Percentiles rank a stretch among this genome's conserved stretches.
phyloP scores from a whole-genome alignment of 495 filamentous ascomycete species.

The Aspergillus asperescens region DNA sequence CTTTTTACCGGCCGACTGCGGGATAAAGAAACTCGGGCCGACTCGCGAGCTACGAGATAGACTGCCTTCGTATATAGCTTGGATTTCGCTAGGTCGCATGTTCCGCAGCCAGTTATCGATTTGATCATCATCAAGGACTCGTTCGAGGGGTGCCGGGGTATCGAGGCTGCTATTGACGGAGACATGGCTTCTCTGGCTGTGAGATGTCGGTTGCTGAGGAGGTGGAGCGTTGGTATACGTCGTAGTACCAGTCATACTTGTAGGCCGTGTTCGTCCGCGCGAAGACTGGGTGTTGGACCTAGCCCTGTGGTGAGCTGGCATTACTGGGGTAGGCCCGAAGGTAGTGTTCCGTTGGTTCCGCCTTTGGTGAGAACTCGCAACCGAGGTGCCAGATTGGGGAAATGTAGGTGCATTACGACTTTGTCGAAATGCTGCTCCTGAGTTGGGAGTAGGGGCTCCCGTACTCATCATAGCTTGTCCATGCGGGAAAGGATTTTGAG shows the following conservation, averaged over 20 bases:
- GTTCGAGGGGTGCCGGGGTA: too few species aligned
- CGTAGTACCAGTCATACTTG: not conserved
- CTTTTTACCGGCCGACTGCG: not conserved
- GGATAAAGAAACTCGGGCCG: not conserved
- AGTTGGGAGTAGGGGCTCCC: not conserved
- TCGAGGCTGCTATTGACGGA: not conserved
- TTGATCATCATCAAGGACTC: not conserved
- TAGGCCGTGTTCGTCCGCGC: slow-evolving; percentile 8
- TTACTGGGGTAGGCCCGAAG: not conserved
- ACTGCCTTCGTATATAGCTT: slow-evolving; percentile 9
- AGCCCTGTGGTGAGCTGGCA: not conserved
- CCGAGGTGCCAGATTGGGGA: slow-evolving; percentile 9
- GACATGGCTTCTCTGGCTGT: not conserved
- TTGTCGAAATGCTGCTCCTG: not conserved
- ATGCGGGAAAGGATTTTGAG: not conserved
- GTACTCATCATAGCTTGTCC: not conserved
- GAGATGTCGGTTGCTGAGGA: not conserved
- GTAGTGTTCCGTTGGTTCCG: slow-evolving; percentile 12
- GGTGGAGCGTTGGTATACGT: not conserved
- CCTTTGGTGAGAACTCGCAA: slow-evolving; percentile 9
- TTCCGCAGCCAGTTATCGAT: slow-evolving; percentile 3
- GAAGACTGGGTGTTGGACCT: not conserved
- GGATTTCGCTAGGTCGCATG: slow-evolving; percentile 6
- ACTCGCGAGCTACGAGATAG: not conserved
- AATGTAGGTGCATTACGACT: not conserved